Conservation (phyloP, 2,329 filamentous ascomycete genomes). For the Colletotrichum shisoi region DNA sequence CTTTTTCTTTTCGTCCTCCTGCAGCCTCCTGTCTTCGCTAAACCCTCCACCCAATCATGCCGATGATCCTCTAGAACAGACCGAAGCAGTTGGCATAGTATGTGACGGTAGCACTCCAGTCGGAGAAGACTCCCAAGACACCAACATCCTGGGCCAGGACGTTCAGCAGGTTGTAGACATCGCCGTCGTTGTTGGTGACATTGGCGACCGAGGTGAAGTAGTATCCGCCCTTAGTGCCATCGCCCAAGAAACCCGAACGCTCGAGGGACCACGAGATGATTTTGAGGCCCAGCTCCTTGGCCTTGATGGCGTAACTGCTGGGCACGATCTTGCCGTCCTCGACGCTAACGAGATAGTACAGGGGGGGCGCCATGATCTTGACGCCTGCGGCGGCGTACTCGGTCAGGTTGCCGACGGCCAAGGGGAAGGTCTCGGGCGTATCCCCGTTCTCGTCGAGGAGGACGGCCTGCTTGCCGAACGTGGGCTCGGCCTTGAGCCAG, state of each 20-base stretch:
- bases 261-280: slow-evolving; percentile 76
- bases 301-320: slow-evolving; percentile 67
- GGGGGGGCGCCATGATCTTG: slow-evolving; percentile 68
- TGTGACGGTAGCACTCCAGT: slow-evolving; percentile 73
- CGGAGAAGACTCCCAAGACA: slow-evolving; percentile 69
- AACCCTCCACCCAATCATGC: background rate
- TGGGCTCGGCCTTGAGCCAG: slow-evolving; percentile 69
- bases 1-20: background rate
- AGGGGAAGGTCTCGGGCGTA: slow-evolving; percentile 57
- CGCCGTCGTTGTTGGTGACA: slow-evolving; percentile 67
- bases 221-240: slow-evolving; percentile 58
- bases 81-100: slow-evolving; percentile 77
- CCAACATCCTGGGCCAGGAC: slow-evolving; percentile 69
- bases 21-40: too few species aligned
- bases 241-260: slow-evolving; percentile 66
- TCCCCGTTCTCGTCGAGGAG: slow-evolving; percentile 71
- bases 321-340: slow-evolving; percentile 65
- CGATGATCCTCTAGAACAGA: slow-evolving; percentile 39
- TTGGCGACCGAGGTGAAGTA: slow-evolving; percentile 66
- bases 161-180: slow-evolving; percentile 71
- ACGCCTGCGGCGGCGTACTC: slow-evolving; percentile 66
- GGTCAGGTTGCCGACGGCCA: slow-evolving; percentile 65
- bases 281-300: slow-evolving; percentile 67
- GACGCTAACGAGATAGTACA: slow-evolving; percentile 67
- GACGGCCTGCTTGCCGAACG: slow-evolving; percentile 68